phyloP scores from a whole-genome alignment of 139 green algal genomes.

The Klebsormidium nitens region DNA sequence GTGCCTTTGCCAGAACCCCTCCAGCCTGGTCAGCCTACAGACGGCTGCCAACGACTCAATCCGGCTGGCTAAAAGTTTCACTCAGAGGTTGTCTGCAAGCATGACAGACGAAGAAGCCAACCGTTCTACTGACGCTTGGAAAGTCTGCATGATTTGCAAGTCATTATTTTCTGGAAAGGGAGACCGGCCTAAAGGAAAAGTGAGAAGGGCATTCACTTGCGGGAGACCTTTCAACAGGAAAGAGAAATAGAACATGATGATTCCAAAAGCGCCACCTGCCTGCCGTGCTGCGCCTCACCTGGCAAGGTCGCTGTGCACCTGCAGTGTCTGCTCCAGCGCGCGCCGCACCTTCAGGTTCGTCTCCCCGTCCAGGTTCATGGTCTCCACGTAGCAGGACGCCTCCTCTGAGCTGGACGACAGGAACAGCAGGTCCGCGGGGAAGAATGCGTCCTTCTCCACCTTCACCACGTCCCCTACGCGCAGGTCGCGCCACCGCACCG shows the following conservation, averaged over 20 bases:
- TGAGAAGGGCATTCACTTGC: background rate
- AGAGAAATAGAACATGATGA: background rate
- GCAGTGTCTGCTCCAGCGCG: conserved; percentile 33
- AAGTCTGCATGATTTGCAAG: no score
- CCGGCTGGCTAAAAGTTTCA: no score
- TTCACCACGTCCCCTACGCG: conserved; percentile 37
- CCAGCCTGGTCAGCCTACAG: no score
- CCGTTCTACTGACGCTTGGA: no score
- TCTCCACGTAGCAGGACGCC: conserved; percentile 75
- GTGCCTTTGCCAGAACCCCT: background rate
- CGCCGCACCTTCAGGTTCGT: conserved; percentile 91
- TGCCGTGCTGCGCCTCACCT: background rate
- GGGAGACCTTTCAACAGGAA: background rate
- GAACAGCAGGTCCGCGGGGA: conserved; percentile 80
- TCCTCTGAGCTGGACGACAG: conserved; percentile 57
- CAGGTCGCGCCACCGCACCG: conserved; percentile 26
- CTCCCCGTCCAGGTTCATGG: conserved; percentile 95
- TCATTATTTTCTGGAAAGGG: no score
- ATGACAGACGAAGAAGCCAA: no score
- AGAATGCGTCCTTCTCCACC: conserved; percentile 45
- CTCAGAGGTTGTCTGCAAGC: no score
- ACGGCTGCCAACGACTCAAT: no score
- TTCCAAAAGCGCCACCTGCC: background rate
- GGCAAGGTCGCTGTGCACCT: background rate
- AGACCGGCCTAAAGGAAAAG: no score